These are phyloP conservation scores for Pseudohalonectria lignicola DNA, from an alignment of 2,329 filamentous ascomycete species.

Conservation along the genomic window DNA sequence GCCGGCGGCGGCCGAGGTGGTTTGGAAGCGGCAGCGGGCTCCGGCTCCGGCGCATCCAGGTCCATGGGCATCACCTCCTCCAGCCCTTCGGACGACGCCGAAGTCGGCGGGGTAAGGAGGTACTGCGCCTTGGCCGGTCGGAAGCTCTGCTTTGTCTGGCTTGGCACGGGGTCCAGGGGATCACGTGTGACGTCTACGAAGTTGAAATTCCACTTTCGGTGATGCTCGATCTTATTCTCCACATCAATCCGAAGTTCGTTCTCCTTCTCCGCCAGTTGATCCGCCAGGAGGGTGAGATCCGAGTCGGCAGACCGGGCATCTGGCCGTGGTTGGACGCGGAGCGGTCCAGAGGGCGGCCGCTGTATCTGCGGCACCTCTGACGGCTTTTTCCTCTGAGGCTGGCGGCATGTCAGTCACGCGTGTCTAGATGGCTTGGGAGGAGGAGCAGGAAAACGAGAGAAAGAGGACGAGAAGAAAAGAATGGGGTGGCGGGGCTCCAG, in stretches of 20 bases:
- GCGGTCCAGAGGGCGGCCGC: slow-evolving; percentile 49
- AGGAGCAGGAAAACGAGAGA: no score
- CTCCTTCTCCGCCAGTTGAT: slow-evolving; percentile 70
- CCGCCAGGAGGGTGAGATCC: slow-evolving; percentile 66
- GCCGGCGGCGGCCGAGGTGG: no score
- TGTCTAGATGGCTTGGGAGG: no score
- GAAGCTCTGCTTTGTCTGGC: slow-evolving; percentile 54
- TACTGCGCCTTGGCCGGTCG: slow-evolving; percentile 63
- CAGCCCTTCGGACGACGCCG: slow-evolving; percentile 35
- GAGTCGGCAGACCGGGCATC: slow-evolving; percentile 65
- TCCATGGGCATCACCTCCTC: slow-evolving; percentile 34
- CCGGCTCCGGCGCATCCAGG: slow-evolving; percentile 30
- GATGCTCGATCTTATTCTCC: slow-evolving; percentile 76
- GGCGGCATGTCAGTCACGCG: slow-evolving; percentile 22
- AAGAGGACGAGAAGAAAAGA: not conserved
- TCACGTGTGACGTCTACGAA: slow-evolving; percentile 81
- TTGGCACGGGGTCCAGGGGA: slow-evolving; percentile 69
- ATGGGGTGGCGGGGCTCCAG: slow-evolving; percentile 5
- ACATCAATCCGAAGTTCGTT: slow-evolving; percentile 73
- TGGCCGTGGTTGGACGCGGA: slow-evolving; percentile 58
- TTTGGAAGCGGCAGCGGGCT: slow-evolving; percentile 9
- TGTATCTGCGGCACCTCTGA: slow-evolving; percentile 51
- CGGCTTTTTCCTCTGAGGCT: slow-evolving; percentile 63
- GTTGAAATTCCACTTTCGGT: slow-evolving; percentile 83
- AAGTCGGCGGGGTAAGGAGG: slow-evolving; percentile 53